Base-by-base conservation (phyloP, 768 basidiomycete genomes). In the Filobasidium floriforme region DNA sequence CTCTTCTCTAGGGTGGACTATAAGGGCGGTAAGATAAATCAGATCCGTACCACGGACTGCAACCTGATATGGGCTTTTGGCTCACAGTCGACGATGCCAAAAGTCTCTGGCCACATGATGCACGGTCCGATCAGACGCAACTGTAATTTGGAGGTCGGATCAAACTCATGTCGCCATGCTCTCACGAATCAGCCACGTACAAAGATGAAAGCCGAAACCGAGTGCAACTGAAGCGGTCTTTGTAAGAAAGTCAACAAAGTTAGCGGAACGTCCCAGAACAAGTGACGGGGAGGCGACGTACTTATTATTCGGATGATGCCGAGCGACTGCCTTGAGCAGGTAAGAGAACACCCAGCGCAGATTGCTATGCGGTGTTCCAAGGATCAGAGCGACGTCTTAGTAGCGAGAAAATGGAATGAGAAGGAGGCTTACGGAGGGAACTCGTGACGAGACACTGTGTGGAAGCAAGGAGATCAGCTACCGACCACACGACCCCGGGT, bases 141-240 rank as follows among this genome's bases (percentile, higher is more conserved):
- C 65, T 66, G 32, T n/a, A 7, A 22, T 11, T 37, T n/a, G 15
- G 19, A n/a, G 40, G 11, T 7, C 24, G 22, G 19, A 15, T 24
- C 2, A 15, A 28, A 5, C 46, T 19, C 1, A 26, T 22, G 19
- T 14, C 9, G 41, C 41, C 32, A 37, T 11, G 32, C 32, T 37
- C 32, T 3, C 9, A 3, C 32, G 32, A 4, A 10, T 60, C 19
- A n/a, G 28, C 1, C 11, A 61, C 65, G 49, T 22, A 66, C 65
- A 44, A 66, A 66, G 9, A 66, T 22, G 41, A 66, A 66, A 40
- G 66, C 60, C 1, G 66, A 52, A 26, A 66, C 57, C 24, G 66
- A 57, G 28, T 66, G 66, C 46, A 59, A 57, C 41, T 66, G 66
- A n/a, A 66, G 61, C 40, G 59, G 40, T 41, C 65, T 66, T 29